Base-by-base conservation (phyloP, 2,329 filamentous ascomycete genomes). In the Elsinoe batatas region DNA sequence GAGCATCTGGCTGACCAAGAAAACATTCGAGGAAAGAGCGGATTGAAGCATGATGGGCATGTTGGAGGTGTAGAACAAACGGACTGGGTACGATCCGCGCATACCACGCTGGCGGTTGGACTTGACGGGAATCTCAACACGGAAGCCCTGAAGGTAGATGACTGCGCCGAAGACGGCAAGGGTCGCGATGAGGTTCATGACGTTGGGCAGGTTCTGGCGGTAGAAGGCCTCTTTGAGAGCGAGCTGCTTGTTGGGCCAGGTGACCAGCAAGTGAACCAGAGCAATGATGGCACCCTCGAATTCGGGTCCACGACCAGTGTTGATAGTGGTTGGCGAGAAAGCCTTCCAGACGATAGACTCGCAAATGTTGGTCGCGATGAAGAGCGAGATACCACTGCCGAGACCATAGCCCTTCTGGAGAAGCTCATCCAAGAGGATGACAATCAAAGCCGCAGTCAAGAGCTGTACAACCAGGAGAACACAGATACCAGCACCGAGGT, bases 41-140 rank as follows among this genome's bases (percentile, higher is more conserved):
- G 91, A 97, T 79, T 98, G 94, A 72, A 98, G 82, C 93, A 98
- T 98, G 77, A 98, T 98, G 70, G 93, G 93, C 94, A 98, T 98
- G 86, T 98, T 98, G 73, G 91, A 96, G 71, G 93, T 98, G 79
- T 98, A 98, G 84, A 98, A 98, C 58, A 98, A 88, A 69, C 94
- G 91, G 73, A 98, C 84, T 67, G 93, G 93, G 82, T 97, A 98
- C 38, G 91, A 95, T 68, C 91, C 94, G 68, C 93, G 91, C 72
- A 95, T 93, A 74, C 93, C 93, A 80, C 93, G 91, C 82, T 98
- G 93, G 76, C 93, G 91, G 66, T 90, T 91, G 59, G 91, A 96
- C 85, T 98, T 98, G 81, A 98, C 93, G 61, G 94, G 94, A 70
- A 98, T 98, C 79, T 98, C 93, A 69, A 98, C 93, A 64, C 93